Base-by-base conservation (phyloP, 2,329 filamentous ascomycete genomes). In the Venturia asperata region DNA sequence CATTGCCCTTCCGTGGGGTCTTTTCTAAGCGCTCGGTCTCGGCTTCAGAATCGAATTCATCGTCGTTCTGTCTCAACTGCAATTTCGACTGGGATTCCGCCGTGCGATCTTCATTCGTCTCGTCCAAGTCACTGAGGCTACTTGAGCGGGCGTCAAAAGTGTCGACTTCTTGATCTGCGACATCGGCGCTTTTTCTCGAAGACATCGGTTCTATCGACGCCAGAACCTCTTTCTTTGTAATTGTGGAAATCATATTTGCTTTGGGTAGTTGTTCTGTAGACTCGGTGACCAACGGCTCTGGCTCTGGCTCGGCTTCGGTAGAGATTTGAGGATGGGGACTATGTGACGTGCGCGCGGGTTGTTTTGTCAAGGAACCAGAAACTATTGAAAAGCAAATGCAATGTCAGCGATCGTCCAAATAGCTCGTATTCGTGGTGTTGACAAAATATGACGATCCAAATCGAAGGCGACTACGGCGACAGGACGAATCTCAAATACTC, bases 21-120 rank as follows among this genome's bases (percentile, higher is more conserved):
- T 90, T 87, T 73, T 94, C 94, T 67, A 99, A 83, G 66, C 94
- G 87, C 77, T 97, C 92, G 1, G 93, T 97, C 77, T 97, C 93
- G 42, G 93, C 93, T 77, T 97, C 93, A 3, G 92, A 88, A 70
- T 89, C 87, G 65, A 83, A 82, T 63, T 87, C 74, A 61, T 74
- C 62, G 62, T 75, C 70, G 30, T 41, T 67, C 58, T 66, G 66
- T 34, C 69, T 69, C 27, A 30, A 70, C 70, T 21, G 73, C 72
- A 34, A 66, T 62, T 30, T 68, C 64, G 19, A 70, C 69, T 49
- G 68, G 69, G 45, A 74, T 74, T 21, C 73, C 76, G 42, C 52
- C 4, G 52, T 37, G 21, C 74, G 72, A 39, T 83, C 88, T 68
- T 89, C 86, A 63, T 90, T 88, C 68, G 90, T 87, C 71, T 96